A percentile compares a stretch with the other conserved stretches of the same genome.
Evolutionary conservation across 2,329 filamentous ascomycete genomes (phyloP).

Genomic region (Colletotrichum sansevieriae): DNA sequence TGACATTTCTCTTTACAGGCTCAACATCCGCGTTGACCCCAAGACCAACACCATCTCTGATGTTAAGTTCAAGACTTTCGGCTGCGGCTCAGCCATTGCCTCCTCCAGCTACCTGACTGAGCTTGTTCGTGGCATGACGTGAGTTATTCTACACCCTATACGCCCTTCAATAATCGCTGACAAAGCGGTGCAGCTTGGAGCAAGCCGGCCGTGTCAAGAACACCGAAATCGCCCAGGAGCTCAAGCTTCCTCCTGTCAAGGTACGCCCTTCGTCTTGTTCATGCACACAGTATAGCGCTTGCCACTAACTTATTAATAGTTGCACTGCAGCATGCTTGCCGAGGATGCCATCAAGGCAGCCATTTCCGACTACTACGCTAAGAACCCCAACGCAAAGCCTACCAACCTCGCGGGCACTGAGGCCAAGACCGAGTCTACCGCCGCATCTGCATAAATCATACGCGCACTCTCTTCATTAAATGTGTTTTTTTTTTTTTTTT

Average conservation of each 20-base stretch:
- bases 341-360: conserved; percentile 94
- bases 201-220: conserved; percentile 94
- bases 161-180: not conserved
- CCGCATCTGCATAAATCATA: conserved; percentile 30
- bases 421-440: conserved; percentile 63
- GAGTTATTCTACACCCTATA: not conserved
- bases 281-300: not conserved
- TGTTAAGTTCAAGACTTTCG: conserved; percentile 98
- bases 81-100: conserved; percentile 94
- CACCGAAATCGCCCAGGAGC: conserved; percentile 97
- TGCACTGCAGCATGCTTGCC: conserved; percentile 92
- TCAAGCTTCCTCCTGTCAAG: conserved; percentile 90
- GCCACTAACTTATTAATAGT: conserved; percentile 59
- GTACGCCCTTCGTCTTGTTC: conserved; percentile 61
- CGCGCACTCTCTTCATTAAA: not conserved
- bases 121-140: conserved; percentile 92
- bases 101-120: conserved; percentile 97
- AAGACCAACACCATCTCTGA: conserved; percentile 90
- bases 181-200: conserved; percentile 67
- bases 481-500: not conserved
- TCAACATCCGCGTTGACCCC: conserved; percentile 90
- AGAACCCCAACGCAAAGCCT: conserved; percentile 80
- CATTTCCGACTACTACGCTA: conserved; percentile 90
- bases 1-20: conserved; percentile 49
- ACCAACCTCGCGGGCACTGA: conserved; percentile 84